These are phyloP conservation scores for Globisporangium acanthophoron DNA, from an alignment of 352 stramenopile genomes.

Conservation along the genomic window DNA sequence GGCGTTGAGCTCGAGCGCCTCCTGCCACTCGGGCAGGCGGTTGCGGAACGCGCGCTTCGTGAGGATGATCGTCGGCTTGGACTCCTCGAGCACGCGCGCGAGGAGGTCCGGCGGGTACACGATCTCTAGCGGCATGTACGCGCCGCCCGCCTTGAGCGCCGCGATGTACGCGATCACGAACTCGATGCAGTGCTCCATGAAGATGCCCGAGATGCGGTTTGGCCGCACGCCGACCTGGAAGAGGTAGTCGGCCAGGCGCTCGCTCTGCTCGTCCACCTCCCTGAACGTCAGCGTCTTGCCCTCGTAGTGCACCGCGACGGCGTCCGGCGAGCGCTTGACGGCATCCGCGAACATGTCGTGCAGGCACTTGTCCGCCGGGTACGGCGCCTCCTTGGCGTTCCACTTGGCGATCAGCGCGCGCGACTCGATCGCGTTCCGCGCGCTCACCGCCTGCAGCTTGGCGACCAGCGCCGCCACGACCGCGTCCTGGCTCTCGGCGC, in stretches of 20 bases:
- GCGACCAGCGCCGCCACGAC: constrained; percentile 32
- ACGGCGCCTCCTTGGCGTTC: constrained; percentile 46
- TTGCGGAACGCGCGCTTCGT: constrained; percentile 75
- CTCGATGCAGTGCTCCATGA: constrained; percentile 91
- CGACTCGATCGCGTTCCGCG: constrained; percentile 38
- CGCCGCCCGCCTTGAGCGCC: constrained; percentile 85
- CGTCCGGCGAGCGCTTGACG: constrained; percentile 55
- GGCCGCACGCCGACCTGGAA: constrained; percentile 59
- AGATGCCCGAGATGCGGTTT: constrained; percentile 71
- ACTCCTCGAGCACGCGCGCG: constrained; percentile 84
- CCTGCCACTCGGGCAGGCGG: constrained; percentile 62
- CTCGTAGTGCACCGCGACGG: constrained; percentile 69
- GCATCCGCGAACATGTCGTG: constrained; percentile 79
- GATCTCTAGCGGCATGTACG: constrained; percentile 89
- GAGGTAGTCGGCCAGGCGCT: constrained; percentile 58
- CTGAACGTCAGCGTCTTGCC: constrained; percentile 58
- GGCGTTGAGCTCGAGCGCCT: constrained; percentile 60
- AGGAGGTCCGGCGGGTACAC: constrained; percentile 90
- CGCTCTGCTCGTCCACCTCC: constrained; percentile 61
- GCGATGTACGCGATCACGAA: constrained; percentile 91
- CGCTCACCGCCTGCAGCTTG: constrained; percentile 28
- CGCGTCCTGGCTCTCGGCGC: constrained; percentile 18
- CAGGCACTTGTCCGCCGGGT: constrained; percentile 68
- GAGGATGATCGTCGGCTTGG: constrained; percentile 81
- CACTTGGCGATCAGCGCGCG: constrained; percentile 35